phyloP scores from a whole-genome alignment of 208 protist species.

The Wallacemonas sp. region DNA sequence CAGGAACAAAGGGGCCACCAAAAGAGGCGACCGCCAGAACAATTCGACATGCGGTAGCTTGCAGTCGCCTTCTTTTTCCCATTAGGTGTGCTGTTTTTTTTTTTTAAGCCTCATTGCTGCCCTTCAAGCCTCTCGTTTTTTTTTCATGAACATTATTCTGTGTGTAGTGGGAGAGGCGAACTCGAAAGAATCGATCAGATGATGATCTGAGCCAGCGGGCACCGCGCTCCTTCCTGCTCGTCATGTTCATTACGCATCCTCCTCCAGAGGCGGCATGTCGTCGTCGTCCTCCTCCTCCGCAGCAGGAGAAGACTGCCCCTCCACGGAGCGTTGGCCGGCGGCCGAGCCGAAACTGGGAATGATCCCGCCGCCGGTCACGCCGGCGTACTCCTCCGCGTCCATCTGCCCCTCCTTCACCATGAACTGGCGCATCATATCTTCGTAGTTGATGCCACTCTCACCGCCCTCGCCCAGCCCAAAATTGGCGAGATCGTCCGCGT shows the following conservation, averaged over 20 bases:
- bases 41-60: too few relatives aligned
- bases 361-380: constrained; percentile 25
- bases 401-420: constrained; percentile 37
- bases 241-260: constrained; percentile 16
- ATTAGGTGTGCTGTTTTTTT: constrained; percentile 17
- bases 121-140: too few relatives aligned
- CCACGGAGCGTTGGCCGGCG: background rate
- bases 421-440: constrained; percentile 47
- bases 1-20: too few relatives aligned
- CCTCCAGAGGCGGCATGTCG: constrained; percentile 60
- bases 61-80: too few relatives aligned
- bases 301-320: constrained; percentile 13
- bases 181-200: too few relatives aligned
- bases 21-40: too few relatives aligned
- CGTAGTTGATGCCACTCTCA: constrained; percentile 36
- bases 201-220: too few relatives aligned
- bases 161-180: too few relatives aligned
- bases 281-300: constrained; percentile 34
- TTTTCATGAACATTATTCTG: background rate
- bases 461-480: constrained; percentile 26
- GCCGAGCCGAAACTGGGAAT: constrained; percentile 36
- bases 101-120: too few relatives aligned
- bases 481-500: constrained; percentile 25
- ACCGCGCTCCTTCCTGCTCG: too few relatives aligned
- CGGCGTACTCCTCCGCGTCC: constrained; percentile 30